Evolutionary conservation across 192 early-diverging fungal genomes (phyloP), one percentile per base, ranked within the genome.

Genomic region (Coemansia sp.): DNA sequence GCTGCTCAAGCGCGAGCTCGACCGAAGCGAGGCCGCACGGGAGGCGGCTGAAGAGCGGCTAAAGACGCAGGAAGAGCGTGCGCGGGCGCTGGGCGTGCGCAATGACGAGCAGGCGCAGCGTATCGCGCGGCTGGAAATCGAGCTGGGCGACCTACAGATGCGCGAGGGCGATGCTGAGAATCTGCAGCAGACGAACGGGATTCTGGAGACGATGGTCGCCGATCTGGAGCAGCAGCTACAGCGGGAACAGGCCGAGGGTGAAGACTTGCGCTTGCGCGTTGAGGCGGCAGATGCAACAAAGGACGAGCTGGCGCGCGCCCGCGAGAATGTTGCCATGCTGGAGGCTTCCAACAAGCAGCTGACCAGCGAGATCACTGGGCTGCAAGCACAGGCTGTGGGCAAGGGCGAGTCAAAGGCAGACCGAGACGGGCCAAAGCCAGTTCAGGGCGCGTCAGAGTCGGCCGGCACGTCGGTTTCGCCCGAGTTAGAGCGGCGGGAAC

Each of bases 31-130:
- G 48, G 10, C 9, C 21, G 24, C 64, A 50, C 24, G 55, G 52
- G 9, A 60, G 29, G 38, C 67, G 14, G 9, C 19, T 4, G 25
- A 7, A 21, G 19, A 16, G 11, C 47, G 47, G 47, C 47, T 49
- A 6, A 23, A 30, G 18, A 16, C 27, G 21, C 49, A 61, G 9
- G 65, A 64, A 10, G 68, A 56, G 44, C 74, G 68, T 30, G 66
- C 52, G 22, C 33, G 27, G n/a, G 29, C 18, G 56, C 56, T 76
- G n/a, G 18, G 48, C 5, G 12, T 7, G 14, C 50, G 43, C 14
- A 64, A 58, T 43, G 74, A 77, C 33, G 68, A 71, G 40, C 68
- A 71, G 16, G 64, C 31, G 6, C 68, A 77, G 47, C 68, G 64
- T 16, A 27, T 56, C 4, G 74, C 74, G 18, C 60, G 69, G 31